phyloP scores from a whole-genome alignment of 805 yeast species.

The Candida montana region DNA sequence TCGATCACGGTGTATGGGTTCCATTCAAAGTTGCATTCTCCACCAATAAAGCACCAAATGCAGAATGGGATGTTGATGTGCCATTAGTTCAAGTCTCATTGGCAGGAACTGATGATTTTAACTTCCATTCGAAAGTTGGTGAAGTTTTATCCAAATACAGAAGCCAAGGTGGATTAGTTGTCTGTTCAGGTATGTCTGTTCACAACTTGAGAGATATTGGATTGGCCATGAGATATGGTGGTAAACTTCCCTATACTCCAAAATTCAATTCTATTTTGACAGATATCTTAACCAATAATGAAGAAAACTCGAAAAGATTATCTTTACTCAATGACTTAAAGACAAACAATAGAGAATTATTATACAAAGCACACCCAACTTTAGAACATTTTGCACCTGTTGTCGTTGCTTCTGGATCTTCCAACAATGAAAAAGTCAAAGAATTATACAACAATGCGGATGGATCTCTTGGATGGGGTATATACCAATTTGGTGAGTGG shows the following conservation, averaged over 20 bases:
- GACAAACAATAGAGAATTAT: conserved; percentile 25
- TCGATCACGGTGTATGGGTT: conserved; percentile 84
- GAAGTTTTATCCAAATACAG: conserved; percentile 46
- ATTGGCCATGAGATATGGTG: conserved; percentile 20
- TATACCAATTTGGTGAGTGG: conserved; percentile 43
- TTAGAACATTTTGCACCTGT: conserved; percentile 69
- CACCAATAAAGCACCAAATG: conserved; percentile 23
- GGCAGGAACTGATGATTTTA: conserved; percentile 31
- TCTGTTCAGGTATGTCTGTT: conserved; percentile 76
- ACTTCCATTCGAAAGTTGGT: conserved; percentile 52
- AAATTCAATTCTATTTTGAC: conserved; percentile 47
- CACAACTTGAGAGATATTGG: conserved; percentile 63
- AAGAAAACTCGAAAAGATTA: conserved; percentile 28
- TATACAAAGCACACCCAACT: conserved; percentile 65
- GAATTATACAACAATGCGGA: conserved; percentile 42
- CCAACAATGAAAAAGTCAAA: conserved; percentile 33
- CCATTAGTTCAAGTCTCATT: conserved; percentile 41
- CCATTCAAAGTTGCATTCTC: conserved; percentile 70
- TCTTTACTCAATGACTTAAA: conserved; percentile 33
- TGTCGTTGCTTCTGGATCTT: conserved; percentile 54
- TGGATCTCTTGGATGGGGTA: conserved; percentile 64
- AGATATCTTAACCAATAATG: conserved; percentile 29
- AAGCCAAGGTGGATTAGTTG: conserved; percentile 44
- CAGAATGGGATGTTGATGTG: conserved; percentile 25
- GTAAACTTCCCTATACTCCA: conserved; percentile 41